Evolutionary conservation across 768 basidiomycete genomes (phyloP).

Genomic region (Lactarius indigo): DNA sequence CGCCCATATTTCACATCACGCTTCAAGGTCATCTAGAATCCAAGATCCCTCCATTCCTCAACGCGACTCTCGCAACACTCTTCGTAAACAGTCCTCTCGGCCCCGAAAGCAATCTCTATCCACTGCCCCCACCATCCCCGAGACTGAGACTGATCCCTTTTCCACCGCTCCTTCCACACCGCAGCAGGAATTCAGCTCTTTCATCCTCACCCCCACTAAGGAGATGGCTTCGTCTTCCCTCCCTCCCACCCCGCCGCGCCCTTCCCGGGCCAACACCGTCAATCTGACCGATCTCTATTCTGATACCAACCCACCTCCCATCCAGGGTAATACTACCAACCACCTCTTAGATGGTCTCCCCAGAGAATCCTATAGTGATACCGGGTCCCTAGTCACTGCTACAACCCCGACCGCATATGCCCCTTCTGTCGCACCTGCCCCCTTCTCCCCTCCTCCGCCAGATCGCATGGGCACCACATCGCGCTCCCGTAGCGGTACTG

Average conservation of each 20-base stretch:
- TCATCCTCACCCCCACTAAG: conserved; percentile 31
- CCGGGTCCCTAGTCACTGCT: conserved; percentile 3
- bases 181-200: conserved; percentile 19
- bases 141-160: conserved; percentile 30
- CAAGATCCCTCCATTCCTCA: conserved; percentile 29
- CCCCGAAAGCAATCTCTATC: conserved; percentile 31
- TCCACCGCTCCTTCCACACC: conserved; percentile 34
- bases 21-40: conserved; percentile 20
- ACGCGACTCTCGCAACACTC: conserved; percentile 30
- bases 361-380: conserved; percentile 8
- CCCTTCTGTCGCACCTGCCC: conserved; percentile 11
- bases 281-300: conserved; percentile 73
- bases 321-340: conserved; percentile 43
- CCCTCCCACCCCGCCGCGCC: conserved; percentile 66
- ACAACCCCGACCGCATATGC: conserved; percentile 4
- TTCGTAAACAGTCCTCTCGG: conserved; percentile 35
- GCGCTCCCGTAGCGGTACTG: conserved; percentile 43
- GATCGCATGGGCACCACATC: conserved; percentile 30
- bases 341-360: conserved; percentile 37
- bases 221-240: conserved; percentile 32
- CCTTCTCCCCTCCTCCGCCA: conserved; percentile 19
- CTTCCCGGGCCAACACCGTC: conserved; percentile 81
- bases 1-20: conserved; percentile 27
- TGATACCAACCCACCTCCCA: conserved; percentile 37
- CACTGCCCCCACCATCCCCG: conserved; percentile 42